These are phyloP conservation scores for Coniella lustricola DNA, from an alignment of 2,329 filamentous ascomycete species.

Conservation along the genomic window DNA sequence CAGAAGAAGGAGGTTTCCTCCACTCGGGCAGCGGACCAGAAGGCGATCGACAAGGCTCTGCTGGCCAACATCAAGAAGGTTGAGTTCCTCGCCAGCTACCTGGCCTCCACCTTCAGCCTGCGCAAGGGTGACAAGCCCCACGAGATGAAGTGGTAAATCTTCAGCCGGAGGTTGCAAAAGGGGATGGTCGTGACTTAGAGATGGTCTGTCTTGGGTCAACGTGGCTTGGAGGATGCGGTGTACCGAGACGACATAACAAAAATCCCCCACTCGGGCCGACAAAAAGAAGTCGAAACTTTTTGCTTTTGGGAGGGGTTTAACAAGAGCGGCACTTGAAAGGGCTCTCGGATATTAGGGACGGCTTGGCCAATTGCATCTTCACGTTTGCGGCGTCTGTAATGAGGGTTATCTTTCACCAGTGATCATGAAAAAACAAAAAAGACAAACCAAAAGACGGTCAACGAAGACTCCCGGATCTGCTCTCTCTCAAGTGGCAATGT, in stretches of 20 bases:
- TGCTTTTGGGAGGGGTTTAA: conserved; percentile 17
- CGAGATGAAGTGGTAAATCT: conserved; percentile 95
- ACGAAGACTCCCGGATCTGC: conserved; percentile 5
- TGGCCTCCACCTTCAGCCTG: conserved; percentile 93
- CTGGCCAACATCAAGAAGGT: conserved; percentile 98
- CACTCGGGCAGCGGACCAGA: conserved; percentile 93
- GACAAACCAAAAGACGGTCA: conserved; percentile 15
- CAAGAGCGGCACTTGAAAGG: conserved; percentile 16
- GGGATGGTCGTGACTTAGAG: conserved; percentile 2
- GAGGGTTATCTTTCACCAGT: conserved; percentile 45
- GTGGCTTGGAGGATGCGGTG: conserved; percentile 16
- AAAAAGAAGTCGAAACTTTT: conserved; percentile 21
- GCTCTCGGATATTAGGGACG: conserved; percentile 27
- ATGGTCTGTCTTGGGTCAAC: conserved; percentile 1
- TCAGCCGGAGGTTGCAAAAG: conserved; percentile 1
- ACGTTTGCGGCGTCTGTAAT: conserved; percentile 62
- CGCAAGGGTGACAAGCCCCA: conserved; percentile 99
- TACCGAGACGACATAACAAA: conserved; percentile 17
- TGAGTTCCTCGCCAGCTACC: conserved; percentile 87
- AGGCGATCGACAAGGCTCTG: conserved; percentile 95
- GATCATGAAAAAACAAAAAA: conserved; percentile 32
- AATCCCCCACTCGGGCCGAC: conserved; percentile 17
- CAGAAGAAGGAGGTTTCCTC: conserved; percentile 96
- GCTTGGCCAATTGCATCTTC: conserved; percentile 60
- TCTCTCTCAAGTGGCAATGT: not conserved